Evolutionary conservation across 768 basidiomycete genomes (phyloP), one percentile per base, ranked within the genome.

Genomic region (Dentipellis sp.): DNA sequence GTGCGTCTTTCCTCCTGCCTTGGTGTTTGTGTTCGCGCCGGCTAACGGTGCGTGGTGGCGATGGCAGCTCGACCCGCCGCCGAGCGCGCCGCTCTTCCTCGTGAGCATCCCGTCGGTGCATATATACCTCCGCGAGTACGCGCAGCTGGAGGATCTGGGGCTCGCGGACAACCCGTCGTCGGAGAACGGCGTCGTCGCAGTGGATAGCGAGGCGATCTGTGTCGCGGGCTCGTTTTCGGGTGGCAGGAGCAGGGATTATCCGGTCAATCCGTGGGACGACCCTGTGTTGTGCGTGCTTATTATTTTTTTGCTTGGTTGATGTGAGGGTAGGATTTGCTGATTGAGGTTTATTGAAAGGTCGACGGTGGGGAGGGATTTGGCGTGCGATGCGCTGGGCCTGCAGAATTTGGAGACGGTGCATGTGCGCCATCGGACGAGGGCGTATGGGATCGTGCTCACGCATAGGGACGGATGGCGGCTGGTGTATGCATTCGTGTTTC

Each of bases 111-210:
- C 79, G 2, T 63, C 73, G 1, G 73, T 85, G 0, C 78, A 84
- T 45, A 61, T 81, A 10, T 89, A 90, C 65, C 76, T 98, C 16
- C 76, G 75, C 4, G 95, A 97, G 66, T 72, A 83, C 29, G 73
- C 79, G 2, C 79, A 85, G 39, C 71, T 95, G 45, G 82, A 92
- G 65, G 79, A 87, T 55, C 71, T 90, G 1, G 92, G 89, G 0
- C 61, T 93, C 34, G 68, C 65, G 19, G 56, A 73, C 62, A 65
- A 21, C 72, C 75, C 34, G 71, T 70, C 34, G 77, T 75, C 57
- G 5, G 12, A 21, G 16, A 60, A 56, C 16, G 81, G 81, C 0
- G 76, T 88, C 10, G 63, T 81, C n/a, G 66, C 76, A 1, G 70
- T 89, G 36, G 68, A 81, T 12, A 58, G 50, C 50, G 61, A 62